These are phyloP conservation scores for Pseudofabraea citricarpa DNA, from an alignment of 2,329 filamentous ascomycete genomes.

Conservation along the genomic window DNA sequence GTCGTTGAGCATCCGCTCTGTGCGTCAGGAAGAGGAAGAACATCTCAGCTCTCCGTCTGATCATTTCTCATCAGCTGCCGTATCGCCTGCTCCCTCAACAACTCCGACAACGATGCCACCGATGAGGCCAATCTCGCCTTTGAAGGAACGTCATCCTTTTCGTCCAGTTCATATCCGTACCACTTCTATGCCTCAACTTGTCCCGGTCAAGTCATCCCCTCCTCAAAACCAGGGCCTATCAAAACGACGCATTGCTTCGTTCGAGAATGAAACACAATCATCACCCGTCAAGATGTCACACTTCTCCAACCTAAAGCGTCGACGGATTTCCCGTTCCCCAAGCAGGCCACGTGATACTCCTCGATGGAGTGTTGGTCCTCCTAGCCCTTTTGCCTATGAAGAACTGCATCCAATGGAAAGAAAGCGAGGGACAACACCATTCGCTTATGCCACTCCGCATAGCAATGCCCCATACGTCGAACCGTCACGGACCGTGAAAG, in stretches of 20 bases:
- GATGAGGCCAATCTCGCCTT: constrained; percentile 13
- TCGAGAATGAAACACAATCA: constrained; percentile 26
- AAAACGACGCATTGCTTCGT: constrained; percentile 43
- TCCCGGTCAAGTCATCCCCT: constrained; percentile 34
- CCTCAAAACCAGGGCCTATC: constrained; percentile 22
- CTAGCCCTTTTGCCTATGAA: constrained; percentile 20
- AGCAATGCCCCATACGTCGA: constrained; percentile 50
- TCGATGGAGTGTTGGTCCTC: constrained; percentile 40
- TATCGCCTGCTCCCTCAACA: constrained; percentile 19
- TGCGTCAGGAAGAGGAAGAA: constrained; percentile 30
- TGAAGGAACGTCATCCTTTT: constrained; percentile 29
- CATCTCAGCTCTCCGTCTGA: constrained; percentile 23
- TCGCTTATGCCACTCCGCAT: constrained; percentile 71
- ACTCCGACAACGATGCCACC: constrained; percentile 20
- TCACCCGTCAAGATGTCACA: constrained; percentile 10
- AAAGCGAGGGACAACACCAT: constrained; percentile 47
- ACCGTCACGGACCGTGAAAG: constrained; percentile 8
- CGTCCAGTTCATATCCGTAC: constrained; percentile 47
- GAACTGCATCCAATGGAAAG: constrained; percentile 19
- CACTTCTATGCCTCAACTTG: constrained; percentile 43
- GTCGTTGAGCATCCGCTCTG: constrained; percentile 37
- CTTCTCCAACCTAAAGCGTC: constrained; percentile 18
- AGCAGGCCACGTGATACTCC: constrained; percentile 49
- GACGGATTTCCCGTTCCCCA: constrained; percentile 49
- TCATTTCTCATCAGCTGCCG: constrained; percentile 24